Base-by-base conservation (phyloP, 129 eudicot species). In the Cynara cardunculus region DNA sequence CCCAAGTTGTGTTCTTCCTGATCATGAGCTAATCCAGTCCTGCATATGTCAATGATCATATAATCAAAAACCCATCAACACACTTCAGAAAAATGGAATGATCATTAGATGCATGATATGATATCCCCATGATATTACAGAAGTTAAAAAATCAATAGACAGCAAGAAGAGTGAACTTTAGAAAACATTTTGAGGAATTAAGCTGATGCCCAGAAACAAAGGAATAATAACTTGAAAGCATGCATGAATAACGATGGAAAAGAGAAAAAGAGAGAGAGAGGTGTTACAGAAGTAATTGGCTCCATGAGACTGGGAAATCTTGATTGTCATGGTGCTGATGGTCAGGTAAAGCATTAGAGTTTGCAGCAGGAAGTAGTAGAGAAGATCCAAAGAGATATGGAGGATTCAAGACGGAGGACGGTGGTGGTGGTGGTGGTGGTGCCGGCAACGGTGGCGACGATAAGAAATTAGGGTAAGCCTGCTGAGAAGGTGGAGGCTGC, bases 281-380 rank as follows among this genome's bases (percentile, higher is more conserved):
- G 80, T 32, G 69, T 86, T 87, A 91, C 97, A 86, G 62, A 75
- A 91, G 94, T 21, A 89, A 86, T 27, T 91, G 97, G 78, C 94
- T 89, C 97, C 97, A 91, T 37, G 97, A 87, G 81, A 89, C 81
- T 24, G 94, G 94, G 61, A 87, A 86, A 30, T 89, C 94, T 85
- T 84, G 93, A 67, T 18, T 86, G 7, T 78, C 71, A 67, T 74
- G 86, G 70, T 81, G 86, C 74, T 87, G 73, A 14, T 77, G 78
- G 26, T 83, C 82, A 62, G n/a, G 61, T 68, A 72, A 68, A 78
- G 75, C 13, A 75, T 66, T 78, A 69, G 91, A 59, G 65, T 75
- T 77, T 62, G 88, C 14, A 76, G 75, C 25, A 22, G 84, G 78
- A 16, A 85, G 78, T 37, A 80, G 75, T 53, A 81, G 79, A 69